Evolutionary conservation across 2,329 filamentous ascomycete genomes (phyloP).

Genomic region (Trichoderma sp.): DNA sequence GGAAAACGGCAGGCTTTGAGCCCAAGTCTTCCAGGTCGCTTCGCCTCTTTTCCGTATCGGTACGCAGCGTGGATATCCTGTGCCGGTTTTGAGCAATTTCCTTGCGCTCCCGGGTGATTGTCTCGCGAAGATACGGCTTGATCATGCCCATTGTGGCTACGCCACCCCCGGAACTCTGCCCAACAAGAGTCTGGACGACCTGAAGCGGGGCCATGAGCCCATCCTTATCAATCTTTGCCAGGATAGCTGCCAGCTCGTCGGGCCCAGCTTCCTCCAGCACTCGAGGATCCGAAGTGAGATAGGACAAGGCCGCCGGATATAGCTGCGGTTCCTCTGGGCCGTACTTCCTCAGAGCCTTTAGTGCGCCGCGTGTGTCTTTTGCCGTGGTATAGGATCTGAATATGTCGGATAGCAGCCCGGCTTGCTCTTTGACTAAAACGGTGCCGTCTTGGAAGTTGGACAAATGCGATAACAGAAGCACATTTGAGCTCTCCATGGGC

Average conservation of each 20-base stretch:
- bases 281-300: conserved; percentile 82
- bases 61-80: conserved; percentile 79
- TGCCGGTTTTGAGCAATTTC: conserved; percentile 81
- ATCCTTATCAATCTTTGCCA: conserved; percentile 85
- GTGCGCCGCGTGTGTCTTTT: conserved; percentile 86
- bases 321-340: conserved; percentile 87
- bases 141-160: conserved; percentile 98
- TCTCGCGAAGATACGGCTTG: conserved; percentile 86
- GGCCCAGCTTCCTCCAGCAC: conserved; percentile 82
- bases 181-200: conserved; percentile 88
- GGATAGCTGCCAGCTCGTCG: conserved; percentile 76
- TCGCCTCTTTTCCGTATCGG: conserved; percentile 79
- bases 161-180: conserved; percentile 50
- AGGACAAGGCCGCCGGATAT: conserved; percentile 88
- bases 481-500: conserved; percentile 91
- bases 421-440: conserved; percentile 89
- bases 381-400: conserved; percentile 94
- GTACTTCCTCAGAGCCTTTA: conserved; percentile 88
- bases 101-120: conserved; percentile 82
- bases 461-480: conserved; percentile 87
- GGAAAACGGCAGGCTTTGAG: conserved; percentile 83
- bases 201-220: conserved; percentile 94
- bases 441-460: conserved; percentile 89
- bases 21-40: conserved; percentile 76
- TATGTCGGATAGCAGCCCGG: conserved; percentile 89